Evolutionary conservation across 2,329 filamentous ascomycete genomes (phyloP).

Genomic region (Trichoderma sp.): DNA sequence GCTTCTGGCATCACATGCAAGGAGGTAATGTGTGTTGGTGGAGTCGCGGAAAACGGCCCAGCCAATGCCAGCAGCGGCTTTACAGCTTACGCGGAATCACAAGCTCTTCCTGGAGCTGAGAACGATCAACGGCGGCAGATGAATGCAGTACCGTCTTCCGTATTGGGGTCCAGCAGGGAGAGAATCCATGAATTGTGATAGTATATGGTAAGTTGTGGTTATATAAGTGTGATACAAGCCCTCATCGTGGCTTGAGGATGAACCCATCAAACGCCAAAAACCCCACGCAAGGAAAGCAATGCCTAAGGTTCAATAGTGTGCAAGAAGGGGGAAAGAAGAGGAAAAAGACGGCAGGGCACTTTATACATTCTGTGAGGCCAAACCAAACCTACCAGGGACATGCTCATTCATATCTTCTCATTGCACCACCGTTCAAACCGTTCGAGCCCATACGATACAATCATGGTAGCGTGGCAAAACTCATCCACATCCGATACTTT

Average conservation of each 20-base stretch:
- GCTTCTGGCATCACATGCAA: constrained; percentile 8
- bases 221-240: not conserved
- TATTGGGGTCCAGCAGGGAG: not conserved
- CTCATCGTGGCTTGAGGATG: not conserved
- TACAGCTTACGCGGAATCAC: not conserved
- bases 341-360: no score
- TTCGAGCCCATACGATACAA: constrained; percentile 4
- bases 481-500: constrained; percentile 3
- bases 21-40: not conserved
- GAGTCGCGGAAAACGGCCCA: not conserved
- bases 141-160: not conserved
- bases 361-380: no score
- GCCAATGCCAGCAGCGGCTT: not conserved
- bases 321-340: no score
- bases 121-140: not conserved
- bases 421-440: constrained; percentile 7
- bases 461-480: constrained; percentile 6
- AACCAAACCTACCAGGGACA: not conserved
- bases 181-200: not conserved
- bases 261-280: not conserved
- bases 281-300: not conserved
- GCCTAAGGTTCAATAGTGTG: not conserved
- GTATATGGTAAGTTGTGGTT: not conserved
- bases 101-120: not conserved
- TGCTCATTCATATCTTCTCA: not conserved